Conservation (phyloP, 805 yeast genomes). For the Komagataella ulmi region DNA sequence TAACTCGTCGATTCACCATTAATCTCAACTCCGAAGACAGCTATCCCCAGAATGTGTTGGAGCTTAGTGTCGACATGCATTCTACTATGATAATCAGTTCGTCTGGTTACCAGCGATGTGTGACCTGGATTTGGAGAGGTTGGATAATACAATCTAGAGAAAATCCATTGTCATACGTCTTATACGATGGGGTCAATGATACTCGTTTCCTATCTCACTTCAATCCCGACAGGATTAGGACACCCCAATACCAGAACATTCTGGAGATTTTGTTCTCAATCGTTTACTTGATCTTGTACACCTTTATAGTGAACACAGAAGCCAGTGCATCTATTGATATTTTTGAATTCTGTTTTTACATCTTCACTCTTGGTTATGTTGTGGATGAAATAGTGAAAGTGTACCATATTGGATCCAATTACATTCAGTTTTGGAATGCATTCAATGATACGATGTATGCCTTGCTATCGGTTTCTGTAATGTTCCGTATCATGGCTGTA, state of each 20-base stretch:
- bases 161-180: conserved; percentile 57
- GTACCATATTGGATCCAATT: conserved; percentile 63
- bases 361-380: conserved; percentile 54
- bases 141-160: conserved; percentile 71
- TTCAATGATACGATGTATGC: conserved; percentile 62
- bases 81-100: conserved; percentile 66
- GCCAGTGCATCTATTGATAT: conserved; percentile 23
- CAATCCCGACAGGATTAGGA: conserved; percentile 70
- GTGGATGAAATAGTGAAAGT: conserved; percentile 58
- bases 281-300: conserved; percentile 45
- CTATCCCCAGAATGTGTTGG: conserved; percentile 63
- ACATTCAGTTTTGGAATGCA: conserved; percentile 67
- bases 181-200: conserved; percentile 48
- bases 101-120: conserved; percentile 73
- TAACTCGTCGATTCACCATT: conserved; percentile 63
- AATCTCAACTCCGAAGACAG: conserved; percentile 48
- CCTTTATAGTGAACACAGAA: conserved; percentile 50
- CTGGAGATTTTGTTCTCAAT: conserved; percentile 59
- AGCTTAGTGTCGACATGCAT: conserved; percentile 78
- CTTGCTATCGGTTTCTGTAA: conserved; percentile 37
- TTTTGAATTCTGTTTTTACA: conserved; percentile 44
- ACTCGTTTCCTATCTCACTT: conserved; percentile 48
- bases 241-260: conserved; percentile 72
- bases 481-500: conserved; percentile 34
- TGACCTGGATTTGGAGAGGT: conserved; percentile 88